These are phyloP conservation scores for Coniochaeta prunicola DNA, from an alignment of 2,329 filamentous ascomycete species.

Conservation along the genomic window DNA sequence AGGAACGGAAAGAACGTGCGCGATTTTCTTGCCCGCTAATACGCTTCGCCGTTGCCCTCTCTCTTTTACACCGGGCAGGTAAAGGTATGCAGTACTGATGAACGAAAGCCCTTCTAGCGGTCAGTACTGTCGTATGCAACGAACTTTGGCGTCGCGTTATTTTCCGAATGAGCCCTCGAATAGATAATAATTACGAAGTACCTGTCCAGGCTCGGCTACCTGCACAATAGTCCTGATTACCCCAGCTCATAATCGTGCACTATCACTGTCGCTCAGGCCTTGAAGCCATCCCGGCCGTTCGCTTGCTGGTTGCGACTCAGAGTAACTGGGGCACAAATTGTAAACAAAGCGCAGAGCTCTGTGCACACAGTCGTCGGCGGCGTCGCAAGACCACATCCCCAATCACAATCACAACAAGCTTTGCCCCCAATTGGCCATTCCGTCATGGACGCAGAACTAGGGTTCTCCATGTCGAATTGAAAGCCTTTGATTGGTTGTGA, in stretches of 20 bases:
- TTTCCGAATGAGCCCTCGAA: background rate
- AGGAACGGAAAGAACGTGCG: conserved; percentile 8
- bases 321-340: background rate
- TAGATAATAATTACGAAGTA: background rate
- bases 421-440: background rate
- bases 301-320: background rate
- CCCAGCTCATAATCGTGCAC: background rate
- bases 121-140: background rate
- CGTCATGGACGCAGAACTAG: background rate
- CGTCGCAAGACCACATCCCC: background rate
- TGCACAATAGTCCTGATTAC: no score
- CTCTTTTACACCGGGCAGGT: background rate
- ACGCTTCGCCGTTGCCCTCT: background rate
- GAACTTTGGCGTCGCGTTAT: background rate
- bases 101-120: background rate
- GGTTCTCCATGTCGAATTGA: background rate
- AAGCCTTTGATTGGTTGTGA: background rate
- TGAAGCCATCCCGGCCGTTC: background rate
- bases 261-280: background rate
- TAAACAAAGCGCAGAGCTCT: conserved; percentile 1
- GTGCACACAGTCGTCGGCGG: background rate
- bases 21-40: conserved; percentile 15
- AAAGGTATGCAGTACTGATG: no score
- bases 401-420: background rate
- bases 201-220: no score